Conservation (phyloP, 2,329 filamentous ascomycete species). For the Colletotrichum lentis region DNA sequence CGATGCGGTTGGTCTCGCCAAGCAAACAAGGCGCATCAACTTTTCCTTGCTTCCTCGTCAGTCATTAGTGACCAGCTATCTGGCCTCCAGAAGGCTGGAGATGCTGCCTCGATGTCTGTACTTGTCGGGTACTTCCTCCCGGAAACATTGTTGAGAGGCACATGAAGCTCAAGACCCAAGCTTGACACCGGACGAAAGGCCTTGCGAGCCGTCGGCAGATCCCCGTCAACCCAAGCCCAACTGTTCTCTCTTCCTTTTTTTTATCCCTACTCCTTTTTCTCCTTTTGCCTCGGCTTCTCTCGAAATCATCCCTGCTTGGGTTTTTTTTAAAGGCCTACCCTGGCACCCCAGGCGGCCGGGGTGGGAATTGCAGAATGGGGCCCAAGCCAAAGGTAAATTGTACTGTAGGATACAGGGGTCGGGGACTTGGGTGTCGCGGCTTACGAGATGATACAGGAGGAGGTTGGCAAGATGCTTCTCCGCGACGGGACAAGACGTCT, state of each 20-base stretch:
- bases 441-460: neutral
- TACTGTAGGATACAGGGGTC: neutral
- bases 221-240: conserved; percentile 13
- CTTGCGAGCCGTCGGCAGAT: conserved; percentile 11
- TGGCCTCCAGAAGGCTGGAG: neutral
- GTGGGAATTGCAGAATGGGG: conserved; percentile 6
- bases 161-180: conserved; percentile 12
- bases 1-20: conserved; percentile 24
- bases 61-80: neutral
- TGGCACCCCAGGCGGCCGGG: conserved; percentile 7
- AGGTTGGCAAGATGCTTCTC: neutral
- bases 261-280: too few species aligned
- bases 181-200: conserved; percentile 33
- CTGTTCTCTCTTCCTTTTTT: neutral
- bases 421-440: neutral
- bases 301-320: conserved; percentile 27
- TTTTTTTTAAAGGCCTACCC: neutral
- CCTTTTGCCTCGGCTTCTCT: conserved; percentile 31
- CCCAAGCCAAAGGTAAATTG: conserved; percentile 6
- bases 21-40: conserved; percentile 3
- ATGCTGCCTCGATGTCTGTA: neutral
- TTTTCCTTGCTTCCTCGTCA: conserved; percentile 3
- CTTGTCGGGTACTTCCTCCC: conserved; percentile 7
- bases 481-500: neutral
- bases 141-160: conserved; percentile 35